These are phyloP conservation scores for Infundibulicybe gibba DNA, from an alignment of 768 basidiomycete species.

Conservation along the genomic window DNA sequence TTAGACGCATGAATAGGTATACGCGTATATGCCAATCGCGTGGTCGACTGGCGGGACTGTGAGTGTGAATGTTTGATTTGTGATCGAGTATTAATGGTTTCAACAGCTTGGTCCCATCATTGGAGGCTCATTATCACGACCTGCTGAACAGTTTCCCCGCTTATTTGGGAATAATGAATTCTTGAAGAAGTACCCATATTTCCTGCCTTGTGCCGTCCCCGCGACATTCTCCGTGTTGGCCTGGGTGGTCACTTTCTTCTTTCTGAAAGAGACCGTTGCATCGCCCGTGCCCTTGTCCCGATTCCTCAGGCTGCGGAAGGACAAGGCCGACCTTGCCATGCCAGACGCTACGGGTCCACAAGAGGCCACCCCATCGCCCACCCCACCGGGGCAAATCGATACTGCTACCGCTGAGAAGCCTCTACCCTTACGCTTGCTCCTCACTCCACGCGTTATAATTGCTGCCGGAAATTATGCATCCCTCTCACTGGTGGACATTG, in stretches of 20 bases:
- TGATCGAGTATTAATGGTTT: neutral
- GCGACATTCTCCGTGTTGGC: conserved; percentile 56
- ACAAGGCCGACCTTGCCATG: conserved; percentile 5
- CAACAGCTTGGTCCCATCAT: conserved; percentile 47
- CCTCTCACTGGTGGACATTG: conserved; percentile 64
- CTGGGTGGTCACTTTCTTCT: conserved; percentile 48
- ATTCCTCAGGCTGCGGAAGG: conserved; percentile 16
- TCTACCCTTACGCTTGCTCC: conserved; percentile 45
- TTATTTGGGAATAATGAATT: conserved; percentile 44
- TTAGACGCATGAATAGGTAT: conserved; percentile 33
- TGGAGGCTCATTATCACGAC: conserved; percentile 52
- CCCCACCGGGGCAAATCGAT: too few relatives aligned
- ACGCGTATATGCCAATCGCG: conserved; percentile 60
- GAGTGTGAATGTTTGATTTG: conserved; percentile 9
- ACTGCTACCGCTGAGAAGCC: conserved; percentile 27
- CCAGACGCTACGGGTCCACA: conserved; percentile 4
- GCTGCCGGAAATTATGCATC: conserved; percentile 63
- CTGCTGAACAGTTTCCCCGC: conserved; percentile 51
- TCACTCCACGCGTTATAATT: conserved; percentile 53
- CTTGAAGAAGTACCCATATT: conserved; percentile 56
- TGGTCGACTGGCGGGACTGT: conserved; percentile 40
- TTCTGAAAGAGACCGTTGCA: conserved; percentile 48
- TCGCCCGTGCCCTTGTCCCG: conserved; percentile 18
- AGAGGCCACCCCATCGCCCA: neutral
- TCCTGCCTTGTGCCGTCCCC: conserved; percentile 66